phyloP scores from a whole-genome alignment of 1,139 yeast species.

The Suhomyces kunorum region DNA sequence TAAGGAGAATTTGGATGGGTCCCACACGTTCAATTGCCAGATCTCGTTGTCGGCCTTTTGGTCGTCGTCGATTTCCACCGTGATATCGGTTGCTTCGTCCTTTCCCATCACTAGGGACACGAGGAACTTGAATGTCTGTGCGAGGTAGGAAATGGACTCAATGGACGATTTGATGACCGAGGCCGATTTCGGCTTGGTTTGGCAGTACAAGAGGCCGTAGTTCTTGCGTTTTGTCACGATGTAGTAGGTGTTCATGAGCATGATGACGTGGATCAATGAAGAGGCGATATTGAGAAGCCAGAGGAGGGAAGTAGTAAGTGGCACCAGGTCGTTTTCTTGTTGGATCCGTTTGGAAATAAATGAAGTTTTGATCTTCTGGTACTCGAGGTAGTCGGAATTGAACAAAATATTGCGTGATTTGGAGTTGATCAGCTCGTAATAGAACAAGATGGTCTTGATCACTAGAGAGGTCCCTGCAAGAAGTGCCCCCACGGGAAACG shows the following conservation, averaged over 20 bases:
- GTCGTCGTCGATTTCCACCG: constrained; percentile 15
- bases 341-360: constrained; percentile 11
- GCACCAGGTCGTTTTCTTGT: constrained; percentile 9
- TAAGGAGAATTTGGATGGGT: constrained; percentile 27
- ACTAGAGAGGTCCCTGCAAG: constrained; percentile 26
- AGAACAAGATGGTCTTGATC: constrained; percentile 22
- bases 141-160: constrained; percentile 14
- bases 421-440: constrained; percentile 24
- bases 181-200: constrained; percentile 37
- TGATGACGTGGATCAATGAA: constrained; percentile 19
- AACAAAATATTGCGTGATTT: constrained; percentile 28
- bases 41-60: constrained; percentile 31
- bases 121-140: constrained; percentile 3
- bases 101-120: constrained; percentile 6
- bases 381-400: constrained; percentile 33
- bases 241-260: constrained; percentile 33
- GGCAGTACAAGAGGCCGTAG: constrained; percentile 44
- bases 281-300: constrained; percentile 23
- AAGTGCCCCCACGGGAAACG: constrained; percentile 48
- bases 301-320: constrained; percentile 19
- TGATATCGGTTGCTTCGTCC: constrained; percentile 7
- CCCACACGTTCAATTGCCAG: constrained; percentile 54
- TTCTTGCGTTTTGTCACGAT: constrained; percentile 33
- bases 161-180: constrained; percentile 33
- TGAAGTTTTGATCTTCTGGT: constrained; percentile 33